Evolutionary conservation across 352 stramenopile species (phyloP).

Genomic region (Pythium coloratum): DNA sequence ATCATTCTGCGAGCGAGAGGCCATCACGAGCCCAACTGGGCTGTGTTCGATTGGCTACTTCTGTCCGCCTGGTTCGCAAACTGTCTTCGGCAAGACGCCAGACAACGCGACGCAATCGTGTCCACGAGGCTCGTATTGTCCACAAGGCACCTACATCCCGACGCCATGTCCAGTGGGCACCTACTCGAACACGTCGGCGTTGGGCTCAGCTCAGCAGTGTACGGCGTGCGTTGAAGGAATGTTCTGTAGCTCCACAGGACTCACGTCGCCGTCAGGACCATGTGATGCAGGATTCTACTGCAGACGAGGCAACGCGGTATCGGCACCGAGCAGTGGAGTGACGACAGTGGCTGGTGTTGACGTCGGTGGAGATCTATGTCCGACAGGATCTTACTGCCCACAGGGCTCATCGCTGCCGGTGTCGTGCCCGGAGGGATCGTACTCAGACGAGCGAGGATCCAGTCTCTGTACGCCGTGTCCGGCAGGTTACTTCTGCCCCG

Average conservation of each 20-base stretch:
- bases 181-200: constrained; percentile 54
- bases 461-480: constrained; percentile 33
- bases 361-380: constrained; percentile 44
- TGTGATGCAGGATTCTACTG: constrained; percentile 47
- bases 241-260: constrained; percentile 39
- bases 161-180: constrained; percentile 53
- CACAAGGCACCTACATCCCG: constrained; percentile 59
- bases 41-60: constrained; percentile 56
- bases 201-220: constrained; percentile 50
- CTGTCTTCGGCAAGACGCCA: constrained; percentile 39
- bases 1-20: constrained; percentile 41
- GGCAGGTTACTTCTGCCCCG: constrained; percentile 35
- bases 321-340: constrained; percentile 13
- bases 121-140: constrained; percentile 70
- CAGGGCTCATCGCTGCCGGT: constrained; percentile 62
- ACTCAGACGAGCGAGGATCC: constrained; percentile 46
- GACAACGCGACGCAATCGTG: constrained; percentile 46
- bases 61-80: constrained; percentile 47
- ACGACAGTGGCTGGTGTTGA: not conserved
- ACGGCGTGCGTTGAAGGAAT: constrained; percentile 52
- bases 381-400: constrained; percentile 72
- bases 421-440: constrained; percentile 61
- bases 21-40: constrained; percentile 29
- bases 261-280: constrained; percentile 38
- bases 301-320: constrained; percentile 8